Evolutionary conservation across 306 rosid species (phyloP).

Genomic region (Prunus davidiana): DNA sequence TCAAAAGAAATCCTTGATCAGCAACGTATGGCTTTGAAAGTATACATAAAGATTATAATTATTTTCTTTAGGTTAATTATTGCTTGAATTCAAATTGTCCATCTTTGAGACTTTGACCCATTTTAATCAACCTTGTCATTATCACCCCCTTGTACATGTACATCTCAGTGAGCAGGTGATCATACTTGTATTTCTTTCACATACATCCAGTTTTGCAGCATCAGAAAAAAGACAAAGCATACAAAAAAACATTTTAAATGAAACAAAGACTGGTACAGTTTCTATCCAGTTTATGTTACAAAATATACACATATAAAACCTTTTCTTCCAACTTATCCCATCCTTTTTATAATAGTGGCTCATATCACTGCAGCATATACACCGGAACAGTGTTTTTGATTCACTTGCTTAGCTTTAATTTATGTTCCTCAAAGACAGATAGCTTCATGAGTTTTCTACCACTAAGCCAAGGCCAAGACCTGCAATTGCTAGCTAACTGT

Average conservation of each 20-base stretch:
- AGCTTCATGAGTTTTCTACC: not conserved
- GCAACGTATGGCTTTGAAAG: not conserved
- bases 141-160: too few species aligned
- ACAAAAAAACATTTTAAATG: not conserved
- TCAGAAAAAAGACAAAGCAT: not conserved
- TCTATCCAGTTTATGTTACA: not conserved
- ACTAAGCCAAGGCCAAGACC: not conserved
- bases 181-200: not conserved
- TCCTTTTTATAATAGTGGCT: too few species aligned
- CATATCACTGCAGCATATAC: too few species aligned
- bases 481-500: not conserved
- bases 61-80: not conserved
- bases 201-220: not conserved
- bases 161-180: not conserved
- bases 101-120: conserved; percentile 5
- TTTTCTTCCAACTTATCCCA: too few species aligned
- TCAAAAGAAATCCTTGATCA: not conserved
- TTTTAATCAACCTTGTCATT: not conserved
- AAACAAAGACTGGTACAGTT: not conserved
- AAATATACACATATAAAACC: too few species aligned
- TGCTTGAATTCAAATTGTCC: conserved; percentile 1
- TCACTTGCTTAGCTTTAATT: too few species aligned
- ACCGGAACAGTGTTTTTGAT: too few species aligned
- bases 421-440: too few species aligned
- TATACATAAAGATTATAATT: not conserved